These are phyloP conservation scores for Brettanomyces nanus DNA, from an alignment of 805 yeast genomes.

Conservation along the genomic window DNA sequence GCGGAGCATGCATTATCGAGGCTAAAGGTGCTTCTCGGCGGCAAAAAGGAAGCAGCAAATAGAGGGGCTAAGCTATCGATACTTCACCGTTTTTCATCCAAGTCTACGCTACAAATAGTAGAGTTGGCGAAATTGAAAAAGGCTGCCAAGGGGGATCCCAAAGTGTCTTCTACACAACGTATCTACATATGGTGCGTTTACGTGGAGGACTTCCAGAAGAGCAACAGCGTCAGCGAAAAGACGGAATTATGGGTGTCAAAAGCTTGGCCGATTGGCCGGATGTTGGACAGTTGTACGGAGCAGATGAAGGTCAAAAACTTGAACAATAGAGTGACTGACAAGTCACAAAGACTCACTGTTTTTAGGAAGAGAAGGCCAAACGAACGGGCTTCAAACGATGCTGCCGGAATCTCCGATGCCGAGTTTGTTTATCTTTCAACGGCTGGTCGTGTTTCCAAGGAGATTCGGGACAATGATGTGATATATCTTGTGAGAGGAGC, in stretches of 20 bases:
- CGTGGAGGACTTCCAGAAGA: constrained; percentile 23
- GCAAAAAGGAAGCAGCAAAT: neutral
- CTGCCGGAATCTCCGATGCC: constrained; percentile 6
- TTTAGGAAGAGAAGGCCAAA: constrained; percentile 28
- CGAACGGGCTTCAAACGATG: constrained; percentile 10
- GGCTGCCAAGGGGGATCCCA: constrained; percentile 44
- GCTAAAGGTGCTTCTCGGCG: constrained; percentile 7
- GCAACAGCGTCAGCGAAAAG: constrained; percentile 2
- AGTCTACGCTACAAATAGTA: constrained; percentile 13
- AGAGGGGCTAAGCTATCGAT: neutral
- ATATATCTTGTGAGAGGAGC: constrained; percentile 49
- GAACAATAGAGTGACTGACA: constrained; percentile 38
- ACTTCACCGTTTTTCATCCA: neutral
- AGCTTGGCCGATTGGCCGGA: constrained; percentile 53
- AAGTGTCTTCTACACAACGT: constrained; percentile 35
- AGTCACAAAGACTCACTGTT: constrained; percentile 36
- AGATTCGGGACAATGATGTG: constrained; percentile 40
- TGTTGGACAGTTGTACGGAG: constrained; percentile 45
- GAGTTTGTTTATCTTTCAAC: constrained; percentile 27
- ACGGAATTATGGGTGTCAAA: constrained; percentile 38
- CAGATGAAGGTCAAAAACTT: constrained; percentile 37
- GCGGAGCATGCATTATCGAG: constrained; percentile 13
- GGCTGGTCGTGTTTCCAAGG: constrained; percentile 31
- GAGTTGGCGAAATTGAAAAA: constrained; percentile 34
- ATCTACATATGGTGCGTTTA: constrained; percentile 41